These are phyloP conservation scores for Lepiota brunneoincarnata DNA, from an alignment of 768 basidiomycete genomes.

Conservation along the genomic window DNA sequence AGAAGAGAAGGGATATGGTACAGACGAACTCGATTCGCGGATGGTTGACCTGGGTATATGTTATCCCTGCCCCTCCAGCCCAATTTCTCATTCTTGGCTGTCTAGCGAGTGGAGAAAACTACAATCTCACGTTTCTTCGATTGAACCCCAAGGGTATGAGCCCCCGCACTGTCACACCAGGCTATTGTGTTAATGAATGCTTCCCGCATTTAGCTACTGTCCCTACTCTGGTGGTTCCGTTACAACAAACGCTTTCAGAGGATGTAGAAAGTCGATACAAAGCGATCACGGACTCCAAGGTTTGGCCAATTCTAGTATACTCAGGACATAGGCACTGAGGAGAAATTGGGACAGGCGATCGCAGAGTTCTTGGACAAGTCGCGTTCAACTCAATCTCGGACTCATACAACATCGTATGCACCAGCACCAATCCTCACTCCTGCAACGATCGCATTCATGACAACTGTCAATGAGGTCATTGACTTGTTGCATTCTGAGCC, in stretches of 20 bases:
- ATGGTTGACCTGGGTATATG: slow-evolving; percentile 62
- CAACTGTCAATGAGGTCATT: slow-evolving; percentile 51
- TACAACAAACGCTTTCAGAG: slow-evolving; percentile 64
- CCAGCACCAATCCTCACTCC: slow-evolving; percentile 79
- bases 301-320: slow-evolving; percentile 21
- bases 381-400: slow-evolving; percentile 63
- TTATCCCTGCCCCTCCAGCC: not conserved
- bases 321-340: not conserved
- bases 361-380: slow-evolving; percentile 84
- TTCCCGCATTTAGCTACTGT: slow-evolving; percentile 53
- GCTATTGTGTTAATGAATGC: not conserved
- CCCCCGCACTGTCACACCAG: not conserved
- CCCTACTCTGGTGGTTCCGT: slow-evolving; percentile 83
- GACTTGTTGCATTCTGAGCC: slow-evolving; percentile 59
- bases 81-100: not conserved
- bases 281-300: slow-evolving; percentile 74
- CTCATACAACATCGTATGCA: slow-evolving; percentile 65
- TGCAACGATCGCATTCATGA: slow-evolving; percentile 71
- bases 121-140: slow-evolving; percentile 68
- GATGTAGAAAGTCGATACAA: slow-evolving; percentile 81
- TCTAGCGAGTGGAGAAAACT: slow-evolving; percentile 77
- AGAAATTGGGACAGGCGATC: slow-evolving; percentile 48
- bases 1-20: slow-evolving; percentile 81
- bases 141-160: slow-evolving; percentile 70
- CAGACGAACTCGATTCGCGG: slow-evolving; percentile 71